Evolutionary conservation across 2,329 filamentous ascomycete species (phyloP).

Genomic region (Sordariomycetes sp.): DNA sequence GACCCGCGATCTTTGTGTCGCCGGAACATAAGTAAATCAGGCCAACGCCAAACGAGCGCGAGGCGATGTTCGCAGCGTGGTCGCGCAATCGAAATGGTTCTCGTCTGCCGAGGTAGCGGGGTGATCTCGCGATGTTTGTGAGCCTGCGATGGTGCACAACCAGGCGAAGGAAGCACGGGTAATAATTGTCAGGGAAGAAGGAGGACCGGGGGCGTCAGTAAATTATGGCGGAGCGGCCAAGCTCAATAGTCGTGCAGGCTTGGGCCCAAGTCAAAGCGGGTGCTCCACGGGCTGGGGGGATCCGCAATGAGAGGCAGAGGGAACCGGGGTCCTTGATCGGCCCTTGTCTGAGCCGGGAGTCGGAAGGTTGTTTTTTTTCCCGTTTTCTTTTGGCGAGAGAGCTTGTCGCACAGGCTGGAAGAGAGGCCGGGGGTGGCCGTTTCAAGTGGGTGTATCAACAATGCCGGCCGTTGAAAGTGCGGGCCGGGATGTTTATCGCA

Average conservation of each 20-base stretch:
- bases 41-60: not conserved
- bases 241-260: not conserved
- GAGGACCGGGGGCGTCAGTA: not conserved
- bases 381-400: not conserved
- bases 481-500: conserved; percentile 6
- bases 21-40: conserved; percentile 2
- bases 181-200: not conserved
- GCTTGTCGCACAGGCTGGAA: not conserved
- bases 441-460: conserved; percentile 14
- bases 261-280: not conserved
- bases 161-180: not conserved
- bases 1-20: conserved; percentile 1
- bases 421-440: conserved; percentile 7
- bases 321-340: not conserved
- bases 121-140: not conserved
- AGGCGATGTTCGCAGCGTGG: not conserved
- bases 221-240: not conserved
- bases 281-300: not conserved
- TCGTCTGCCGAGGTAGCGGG: not conserved
- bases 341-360: not conserved
- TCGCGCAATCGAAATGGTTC: not conserved
- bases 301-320: conserved; percentile 2
- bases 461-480: conserved; percentile 11
- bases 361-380: no score
- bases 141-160: not conserved